Evolutionary conservation across 306 rosid species (phyloP).

Genomic region (Fagus sylvatica): DNA sequence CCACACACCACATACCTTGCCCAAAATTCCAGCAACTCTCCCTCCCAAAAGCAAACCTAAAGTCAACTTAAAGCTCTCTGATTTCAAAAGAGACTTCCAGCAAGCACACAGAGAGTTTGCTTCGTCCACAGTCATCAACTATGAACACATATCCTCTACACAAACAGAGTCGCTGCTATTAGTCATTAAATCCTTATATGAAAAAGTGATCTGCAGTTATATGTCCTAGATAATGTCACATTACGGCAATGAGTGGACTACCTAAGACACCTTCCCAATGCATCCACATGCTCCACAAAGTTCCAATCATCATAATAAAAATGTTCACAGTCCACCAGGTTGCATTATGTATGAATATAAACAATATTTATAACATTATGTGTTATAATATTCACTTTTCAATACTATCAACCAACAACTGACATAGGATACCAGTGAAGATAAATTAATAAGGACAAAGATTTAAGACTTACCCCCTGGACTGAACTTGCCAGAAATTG

Average conservation of each 20-base stretch:
- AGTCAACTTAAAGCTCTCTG: neutral
- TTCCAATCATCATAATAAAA: conserved; percentile 6
- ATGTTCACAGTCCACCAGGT: neutral
- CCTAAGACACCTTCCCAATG: neutral
- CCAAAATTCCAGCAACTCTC: neutral
- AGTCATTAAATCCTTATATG: neutral
- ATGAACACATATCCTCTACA: neutral
- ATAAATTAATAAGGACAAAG: neutral
- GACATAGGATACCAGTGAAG: conserved; percentile 2
- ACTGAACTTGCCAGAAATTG: conserved; percentile 72
- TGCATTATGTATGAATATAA: neutral
- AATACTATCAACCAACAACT: neutral
- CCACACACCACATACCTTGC: neutral
- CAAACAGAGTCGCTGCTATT: neutral
- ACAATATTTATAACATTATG: neutral
- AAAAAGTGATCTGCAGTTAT: neutral
- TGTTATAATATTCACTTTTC: conserved; percentile 2
- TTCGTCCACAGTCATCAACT: neutral
- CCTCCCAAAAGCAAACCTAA: neutral
- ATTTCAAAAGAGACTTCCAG: neutral
- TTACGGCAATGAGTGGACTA: neutral
- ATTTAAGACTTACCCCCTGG: conserved; percentile 53
- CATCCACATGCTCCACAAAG: conserved; percentile 1
- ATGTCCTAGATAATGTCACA: neutral
- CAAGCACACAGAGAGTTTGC: neutral